phyloP scores from a whole-genome alignment of 1,284 basidiomycete genomes.

The Gomphus bonarii region DNA sequence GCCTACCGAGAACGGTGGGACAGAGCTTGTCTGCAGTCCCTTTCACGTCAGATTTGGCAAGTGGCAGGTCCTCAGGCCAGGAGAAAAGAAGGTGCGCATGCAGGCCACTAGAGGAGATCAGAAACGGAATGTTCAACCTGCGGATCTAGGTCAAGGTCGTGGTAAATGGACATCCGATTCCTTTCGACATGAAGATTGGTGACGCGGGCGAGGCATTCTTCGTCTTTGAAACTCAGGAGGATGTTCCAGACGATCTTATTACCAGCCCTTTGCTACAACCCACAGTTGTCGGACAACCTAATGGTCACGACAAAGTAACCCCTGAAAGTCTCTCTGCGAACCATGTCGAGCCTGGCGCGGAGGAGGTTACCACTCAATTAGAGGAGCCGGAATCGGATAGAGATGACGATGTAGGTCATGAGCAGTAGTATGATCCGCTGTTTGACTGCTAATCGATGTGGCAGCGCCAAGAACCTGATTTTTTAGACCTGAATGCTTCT shows the following conservation, averaged over 20 bases:
- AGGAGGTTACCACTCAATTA: conserved; percentile 1
- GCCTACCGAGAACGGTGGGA: conserved; percentile 50
- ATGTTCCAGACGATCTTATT: conserved; percentile 87
- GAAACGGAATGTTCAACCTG: conserved; percentile 10
- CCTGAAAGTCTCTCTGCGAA: conserved; percentile 36
- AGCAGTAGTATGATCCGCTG: neutral
- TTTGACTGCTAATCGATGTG: neutral
- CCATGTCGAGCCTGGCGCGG: conserved; percentile 18
- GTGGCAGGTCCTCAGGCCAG: conserved; percentile 89
- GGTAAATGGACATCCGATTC: conserved; percentile 73
- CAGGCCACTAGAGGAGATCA: neutral
- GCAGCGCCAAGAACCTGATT: conserved; percentile 34
- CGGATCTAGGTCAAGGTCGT: conserved; percentile 64
- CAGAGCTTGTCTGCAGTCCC: conserved; percentile 83
- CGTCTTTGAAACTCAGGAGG: conserved; percentile 93
- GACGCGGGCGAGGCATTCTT: conserved; percentile 99
- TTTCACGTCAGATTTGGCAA: conserved; percentile 99
- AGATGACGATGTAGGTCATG: neutral
- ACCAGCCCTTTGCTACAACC: conserved; percentile 84
- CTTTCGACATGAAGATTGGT: conserved; percentile 97
- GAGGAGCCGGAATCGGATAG: neutral
- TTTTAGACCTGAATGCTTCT: conserved; percentile 49
- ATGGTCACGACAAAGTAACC: conserved; percentile 22
- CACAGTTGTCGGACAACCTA: conserved; percentile 31
- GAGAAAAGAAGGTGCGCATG: conserved; percentile 77